A percentile compares a stretch with the other conserved stretches of the same genome.
Conservation (phyloP, 2,329 filamentous ascomycete species). For the Geosmithia putterillii region DNA sequence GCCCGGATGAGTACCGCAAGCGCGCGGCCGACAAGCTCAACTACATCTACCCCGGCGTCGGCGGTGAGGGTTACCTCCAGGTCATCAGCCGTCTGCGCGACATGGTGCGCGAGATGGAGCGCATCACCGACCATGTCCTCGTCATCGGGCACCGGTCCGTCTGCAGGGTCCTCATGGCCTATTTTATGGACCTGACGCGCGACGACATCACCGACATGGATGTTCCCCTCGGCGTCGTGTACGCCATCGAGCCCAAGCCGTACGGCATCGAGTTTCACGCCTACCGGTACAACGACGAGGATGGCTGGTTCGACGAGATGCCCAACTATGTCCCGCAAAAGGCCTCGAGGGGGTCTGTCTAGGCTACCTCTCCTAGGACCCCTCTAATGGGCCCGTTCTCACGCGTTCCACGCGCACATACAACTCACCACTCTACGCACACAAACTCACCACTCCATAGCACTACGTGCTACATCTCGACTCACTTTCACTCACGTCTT, state of each 20-base stretch:
- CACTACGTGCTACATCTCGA: too few species aligned
- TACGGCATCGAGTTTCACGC: constrained; percentile 97
- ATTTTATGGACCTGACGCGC: constrained; percentile 86
- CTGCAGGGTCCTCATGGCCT: constrained; percentile 83
- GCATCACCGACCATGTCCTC: constrained; percentile 89
- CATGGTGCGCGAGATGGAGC: constrained; percentile 93
- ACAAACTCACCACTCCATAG: too few species aligned
- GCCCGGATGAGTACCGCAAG: constrained; percentile 69
- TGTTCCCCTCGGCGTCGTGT: constrained; percentile 85
- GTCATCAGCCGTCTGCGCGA: constrained; percentile 91
- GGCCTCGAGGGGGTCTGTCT: constrained; percentile 18
- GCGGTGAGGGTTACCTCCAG: constrained; percentile 92
- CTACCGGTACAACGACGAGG: constrained; percentile 73
- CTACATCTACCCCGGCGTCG: constrained; percentile 92
- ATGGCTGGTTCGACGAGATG: constrained; percentile 72
- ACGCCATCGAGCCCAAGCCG: constrained; percentile 91
- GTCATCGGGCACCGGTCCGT: constrained; percentile 89
- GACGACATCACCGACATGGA: constrained; percentile 92
- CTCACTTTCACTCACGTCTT: too few species aligned
- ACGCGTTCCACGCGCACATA: too few species aligned
- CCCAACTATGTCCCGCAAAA: constrained; percentile 70
- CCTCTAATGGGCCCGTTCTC: too few species aligned
- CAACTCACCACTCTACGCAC: too few species aligned
- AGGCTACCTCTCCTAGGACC: not conserved
- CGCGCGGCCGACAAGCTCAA: constrained; percentile 80